These are phyloP conservation scores for Talaromyces albobiverticillius DNA, from an alignment of 2,329 filamentous ascomycete species.

Conservation along the genomic window DNA sequence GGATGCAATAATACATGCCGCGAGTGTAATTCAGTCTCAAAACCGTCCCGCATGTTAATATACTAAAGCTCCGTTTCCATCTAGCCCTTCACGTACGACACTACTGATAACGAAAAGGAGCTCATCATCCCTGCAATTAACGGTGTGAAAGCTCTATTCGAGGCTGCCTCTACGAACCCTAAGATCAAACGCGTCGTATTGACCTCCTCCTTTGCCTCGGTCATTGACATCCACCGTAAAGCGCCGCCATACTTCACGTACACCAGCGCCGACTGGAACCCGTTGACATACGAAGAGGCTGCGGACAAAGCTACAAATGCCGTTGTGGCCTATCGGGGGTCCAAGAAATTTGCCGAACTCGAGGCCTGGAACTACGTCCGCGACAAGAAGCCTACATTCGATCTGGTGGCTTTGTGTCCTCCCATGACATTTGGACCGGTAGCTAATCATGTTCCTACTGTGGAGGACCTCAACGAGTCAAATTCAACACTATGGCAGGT, in stretches of 20 bases:
- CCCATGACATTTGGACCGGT: slow-evolving; percentile 47
- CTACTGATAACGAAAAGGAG: slow-evolving; percentile 12
- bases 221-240: slow-evolving; percentile 12
- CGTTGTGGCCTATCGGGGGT: slow-evolving; percentile 29
- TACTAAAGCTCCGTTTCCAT: background rate
- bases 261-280: slow-evolving; percentile 30
- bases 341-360: slow-evolving; percentile 31
- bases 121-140: slow-evolving; percentile 13
- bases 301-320: slow-evolving; percentile 22
- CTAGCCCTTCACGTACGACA: slow-evolving; percentile 11
- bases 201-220: slow-evolving; percentile 13
- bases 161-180: slow-evolving; percentile 38
- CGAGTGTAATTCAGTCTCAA: slow-evolving; percentile 9
- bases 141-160: slow-evolving; percentile 6
- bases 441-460: slow-evolving; percentile 33
- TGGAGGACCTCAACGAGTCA: slow-evolving; percentile 41
- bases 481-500: slow-evolving; percentile 44
- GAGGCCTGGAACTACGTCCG: slow-evolving; percentile 31
- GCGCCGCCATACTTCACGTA: slow-evolving; percentile 21
- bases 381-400: slow-evolving; percentile 35
- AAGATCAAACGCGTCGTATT: slow-evolving; percentile 10
- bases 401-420: slow-evolving; percentile 45
- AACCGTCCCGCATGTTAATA: background rate
- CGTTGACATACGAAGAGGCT: slow-evolving; percentile 28
- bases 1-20: slow-evolving; percentile 12